phyloP scores from a whole-genome alignment of 805 yeast species.

The Metschnikowia borealis region DNA sequence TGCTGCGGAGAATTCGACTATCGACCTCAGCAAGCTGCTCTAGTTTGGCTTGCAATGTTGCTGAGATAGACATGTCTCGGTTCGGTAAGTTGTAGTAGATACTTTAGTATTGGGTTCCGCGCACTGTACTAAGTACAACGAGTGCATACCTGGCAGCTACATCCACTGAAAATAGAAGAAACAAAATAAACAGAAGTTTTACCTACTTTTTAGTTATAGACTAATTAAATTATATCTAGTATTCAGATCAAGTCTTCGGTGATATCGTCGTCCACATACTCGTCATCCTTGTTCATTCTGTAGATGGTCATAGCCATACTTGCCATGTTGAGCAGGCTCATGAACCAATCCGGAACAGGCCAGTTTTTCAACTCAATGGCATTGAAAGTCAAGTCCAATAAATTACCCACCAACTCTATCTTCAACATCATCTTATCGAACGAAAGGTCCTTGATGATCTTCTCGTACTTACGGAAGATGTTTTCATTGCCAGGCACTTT shows the following conservation, averaged over 20 bases:
- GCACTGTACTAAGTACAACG: not conserved
- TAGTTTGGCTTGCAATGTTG: slow-evolving; percentile 3
- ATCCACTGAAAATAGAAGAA: not conserved
- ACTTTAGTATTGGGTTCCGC: not conserved
- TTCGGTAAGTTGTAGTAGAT: not conserved
- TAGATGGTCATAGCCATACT: slow-evolving; percentile 46
- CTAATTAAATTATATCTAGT: not conserved
- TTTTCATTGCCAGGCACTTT: slow-evolving; percentile 19
- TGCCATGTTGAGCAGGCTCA: slow-evolving; percentile 37
- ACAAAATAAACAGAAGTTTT: not conserved
- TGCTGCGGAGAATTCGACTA: not conserved
- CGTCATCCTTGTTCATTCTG: slow-evolving; percentile 48
- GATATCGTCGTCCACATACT: slow-evolving; percentile 41
- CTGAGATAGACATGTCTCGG: slow-evolving; percentile 10
- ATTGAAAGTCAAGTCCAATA: slow-evolving; percentile 38
- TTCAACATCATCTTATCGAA: slow-evolving; percentile 41
- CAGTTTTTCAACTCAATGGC: slow-evolving; percentile 35
- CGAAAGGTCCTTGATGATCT: slow-evolving; percentile 37
- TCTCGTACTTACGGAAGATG: slow-evolving; percentile 34
- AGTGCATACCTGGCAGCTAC: not conserved
- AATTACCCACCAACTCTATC: slow-evolving; percentile 40
- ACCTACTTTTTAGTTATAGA: not conserved
- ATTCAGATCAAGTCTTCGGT: slow-evolving; percentile 35
- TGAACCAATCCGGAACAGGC: slow-evolving; percentile 39
- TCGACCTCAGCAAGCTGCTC: slow-evolving; percentile 1